Evolutionary conservation across 306 rosid species (phyloP).

Genomic region (Fragaria vesca): DNA sequence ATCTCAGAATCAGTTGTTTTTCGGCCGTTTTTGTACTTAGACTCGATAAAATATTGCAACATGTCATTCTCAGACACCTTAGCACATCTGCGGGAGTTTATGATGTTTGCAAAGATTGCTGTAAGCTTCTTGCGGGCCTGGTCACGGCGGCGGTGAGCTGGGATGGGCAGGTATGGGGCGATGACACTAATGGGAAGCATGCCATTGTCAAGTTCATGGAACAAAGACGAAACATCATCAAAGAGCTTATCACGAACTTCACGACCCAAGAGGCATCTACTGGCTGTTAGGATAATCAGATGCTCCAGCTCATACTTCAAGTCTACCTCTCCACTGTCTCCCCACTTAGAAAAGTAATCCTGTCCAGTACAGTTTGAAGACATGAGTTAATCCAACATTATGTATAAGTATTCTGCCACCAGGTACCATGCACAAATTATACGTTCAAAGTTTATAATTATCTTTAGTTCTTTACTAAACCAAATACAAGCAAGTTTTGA

Average conservation of each 20-base stretch:
- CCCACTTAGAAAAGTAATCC: constrained; percentile 99
- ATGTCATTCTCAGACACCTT: constrained; percentile 75
- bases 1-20: constrained; percentile 81
- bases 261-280: constrained; percentile 88
- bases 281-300: constrained; percentile 88
- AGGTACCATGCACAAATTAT: background rate
- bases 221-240: constrained; percentile 87
- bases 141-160: constrained; percentile 89
- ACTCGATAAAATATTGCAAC: constrained; percentile 92
- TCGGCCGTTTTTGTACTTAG: constrained; percentile 94
- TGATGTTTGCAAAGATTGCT: constrained; percentile 67
- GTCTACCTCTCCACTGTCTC: constrained; percentile 90
- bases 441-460: background rate
- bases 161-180: constrained; percentile 88
- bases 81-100: constrained; percentile 58
- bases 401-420: background rate
- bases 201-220: constrained; percentile 92
- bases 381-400: background rate
- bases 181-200: constrained; percentile 88
- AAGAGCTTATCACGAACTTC: constrained; percentile 97
- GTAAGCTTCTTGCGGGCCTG: constrained; percentile 78
- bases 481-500: background rate
- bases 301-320: constrained; percentile 95
- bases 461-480: background rate
- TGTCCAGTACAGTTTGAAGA: constrained; percentile 30